Conservation (phyloP, 768 basidiomycete genomes). For the Omphalotus guepiniiformis region DNA sequence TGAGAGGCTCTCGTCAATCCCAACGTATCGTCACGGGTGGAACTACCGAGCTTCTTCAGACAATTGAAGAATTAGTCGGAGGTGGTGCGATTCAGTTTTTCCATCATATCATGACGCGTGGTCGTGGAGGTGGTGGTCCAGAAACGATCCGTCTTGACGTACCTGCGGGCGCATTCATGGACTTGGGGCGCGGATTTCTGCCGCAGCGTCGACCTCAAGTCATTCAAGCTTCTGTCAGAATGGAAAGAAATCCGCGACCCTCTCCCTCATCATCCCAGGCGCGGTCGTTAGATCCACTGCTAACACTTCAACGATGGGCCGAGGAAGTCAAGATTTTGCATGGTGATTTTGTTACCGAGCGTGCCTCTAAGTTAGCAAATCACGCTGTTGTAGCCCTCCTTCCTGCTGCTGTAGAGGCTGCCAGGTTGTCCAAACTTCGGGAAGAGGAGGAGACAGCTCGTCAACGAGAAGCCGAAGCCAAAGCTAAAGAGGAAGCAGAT, state of each 20-base stretch:
- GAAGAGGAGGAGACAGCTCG: constrained; percentile 51
- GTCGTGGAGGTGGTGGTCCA: constrained; percentile 40
- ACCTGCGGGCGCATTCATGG: constrained; percentile 57
- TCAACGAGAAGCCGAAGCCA: constrained; percentile 31
- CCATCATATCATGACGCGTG: constrained; percentile 72
- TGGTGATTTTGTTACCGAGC: constrained; percentile 66
- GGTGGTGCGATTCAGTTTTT: constrained; percentile 79
- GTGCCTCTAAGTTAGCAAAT: constrained; percentile 61
- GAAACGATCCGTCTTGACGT: constrained; percentile 80
- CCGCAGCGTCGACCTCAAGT: constrained; percentile 43
- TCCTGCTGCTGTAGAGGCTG: constrained; percentile 72
- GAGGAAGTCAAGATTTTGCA: constrained; percentile 85
- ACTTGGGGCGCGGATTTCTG: constrained; percentile 53
- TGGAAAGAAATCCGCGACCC: constrained; percentile 50
- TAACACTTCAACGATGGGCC: constrained; percentile 83
- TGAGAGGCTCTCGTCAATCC: constrained; percentile 49
- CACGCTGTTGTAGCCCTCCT: constrained; percentile 72
- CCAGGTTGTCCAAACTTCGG: constrained; percentile 50
- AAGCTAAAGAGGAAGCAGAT: constrained; percentile 31
- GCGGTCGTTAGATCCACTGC: constrained; percentile 71
- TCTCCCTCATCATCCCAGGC: constrained; percentile 35
- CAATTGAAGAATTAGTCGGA: constrained; percentile 78
- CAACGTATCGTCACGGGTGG: constrained; percentile 51
- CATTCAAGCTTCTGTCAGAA: constrained; percentile 54
- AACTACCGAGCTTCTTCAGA: constrained; percentile 61